These are phyloP conservation scores for Lipomyces anomalus DNA, from an alignment of 805 yeast genomes.

Conservation along the genomic window DNA sequence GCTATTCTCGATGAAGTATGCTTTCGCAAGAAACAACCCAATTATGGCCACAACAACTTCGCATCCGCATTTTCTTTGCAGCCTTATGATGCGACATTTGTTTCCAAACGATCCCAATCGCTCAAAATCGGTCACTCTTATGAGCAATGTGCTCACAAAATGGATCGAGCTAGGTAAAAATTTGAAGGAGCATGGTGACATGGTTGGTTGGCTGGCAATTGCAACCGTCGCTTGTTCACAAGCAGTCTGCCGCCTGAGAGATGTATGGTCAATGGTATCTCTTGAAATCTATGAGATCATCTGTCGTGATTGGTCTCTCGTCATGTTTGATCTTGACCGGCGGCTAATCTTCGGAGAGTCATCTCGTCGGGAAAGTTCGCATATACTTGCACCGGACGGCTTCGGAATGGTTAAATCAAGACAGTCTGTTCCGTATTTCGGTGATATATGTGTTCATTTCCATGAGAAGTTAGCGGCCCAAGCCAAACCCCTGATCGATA, in stretches of 20 bases:
- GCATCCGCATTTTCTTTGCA: conserved; percentile 73
- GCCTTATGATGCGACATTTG: conserved; percentile 62
- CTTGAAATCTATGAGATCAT: conserved; percentile 53
- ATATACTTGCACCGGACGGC: conserved; percentile 82
- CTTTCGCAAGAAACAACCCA: conserved; percentile 56
- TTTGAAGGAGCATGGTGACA: conserved; percentile 77
- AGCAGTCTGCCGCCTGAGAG: conserved; percentile 67
- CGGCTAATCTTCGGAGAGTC: conserved; percentile 57
- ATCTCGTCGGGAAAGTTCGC: conserved; percentile 51
- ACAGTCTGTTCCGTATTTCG: conserved; percentile 79
- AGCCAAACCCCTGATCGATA: conserved; percentile 27
- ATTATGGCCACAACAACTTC: conserved; percentile 59
- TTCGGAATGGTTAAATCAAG: conserved; percentile 72
- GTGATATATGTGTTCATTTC: conserved; percentile 64
- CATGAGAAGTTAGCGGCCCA: conserved; percentile 24
- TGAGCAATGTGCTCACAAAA: conserved; percentile 59
- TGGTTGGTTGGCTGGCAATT: conserved; percentile 91
- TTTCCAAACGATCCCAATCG: conserved; percentile 41
- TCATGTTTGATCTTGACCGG: conserved; percentile 80
- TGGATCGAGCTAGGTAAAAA: conserved; percentile 83
- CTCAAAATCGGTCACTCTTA: conserved; percentile 37
- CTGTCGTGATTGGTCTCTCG: conserved; percentile 86
- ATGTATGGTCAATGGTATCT: conserved; percentile 70
- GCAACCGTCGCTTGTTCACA: conserved; percentile 77
- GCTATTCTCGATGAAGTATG: conserved; percentile 46